Evolutionary conservation across 768 basidiomycete genomes (phyloP).

Genomic region (Neoboletus subvelutipes): DNA sequence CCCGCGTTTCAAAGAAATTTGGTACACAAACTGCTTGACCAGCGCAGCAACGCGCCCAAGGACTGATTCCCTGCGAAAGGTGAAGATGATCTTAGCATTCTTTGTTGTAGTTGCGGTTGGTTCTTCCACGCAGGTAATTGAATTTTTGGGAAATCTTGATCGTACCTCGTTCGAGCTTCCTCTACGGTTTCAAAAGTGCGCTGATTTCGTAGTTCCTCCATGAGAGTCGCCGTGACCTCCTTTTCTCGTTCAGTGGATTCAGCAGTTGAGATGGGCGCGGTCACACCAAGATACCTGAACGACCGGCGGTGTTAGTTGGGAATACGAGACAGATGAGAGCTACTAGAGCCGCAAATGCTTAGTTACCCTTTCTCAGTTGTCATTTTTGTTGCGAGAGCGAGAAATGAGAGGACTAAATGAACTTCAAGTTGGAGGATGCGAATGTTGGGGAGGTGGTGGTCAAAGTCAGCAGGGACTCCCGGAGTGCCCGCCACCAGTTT

Average conservation of each 20-base stretch:
- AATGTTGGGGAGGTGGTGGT: conserved; percentile 15
- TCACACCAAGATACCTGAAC: conserved; percentile 74
- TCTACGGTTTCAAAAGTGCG: conserved; percentile 89
- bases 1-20: conserved; percentile 74
- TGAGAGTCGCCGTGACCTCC: conserved; percentile 78
- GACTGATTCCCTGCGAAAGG: conserved; percentile 75
- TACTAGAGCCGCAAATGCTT: conserved; percentile 9
- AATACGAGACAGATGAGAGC: neutral
- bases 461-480: conserved; percentile 1
- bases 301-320: conserved; percentile 11
- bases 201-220: conserved; percentile 86
- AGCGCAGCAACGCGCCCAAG: conserved; percentile 85
- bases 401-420: conserved; percentile 3
- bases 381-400: conserved; percentile 29
- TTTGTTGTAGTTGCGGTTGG: conserved; percentile 1
- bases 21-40: conserved; percentile 90
- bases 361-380: conserved; percentile 43
- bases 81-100: conserved; percentile 24
- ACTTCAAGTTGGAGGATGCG: conserved; percentile 10
- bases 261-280: conserved; percentile 76
- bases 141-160: conserved; percentile 16
- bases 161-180: conserved; percentile 82
- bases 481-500: conserved; percentile 12
- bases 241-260: conserved; percentile 79
- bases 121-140: conserved; percentile 3